phyloP scores from a whole-genome alignment of 2,329 filamentous ascomycete species.

The Fusarium guadeloupense region DNA sequence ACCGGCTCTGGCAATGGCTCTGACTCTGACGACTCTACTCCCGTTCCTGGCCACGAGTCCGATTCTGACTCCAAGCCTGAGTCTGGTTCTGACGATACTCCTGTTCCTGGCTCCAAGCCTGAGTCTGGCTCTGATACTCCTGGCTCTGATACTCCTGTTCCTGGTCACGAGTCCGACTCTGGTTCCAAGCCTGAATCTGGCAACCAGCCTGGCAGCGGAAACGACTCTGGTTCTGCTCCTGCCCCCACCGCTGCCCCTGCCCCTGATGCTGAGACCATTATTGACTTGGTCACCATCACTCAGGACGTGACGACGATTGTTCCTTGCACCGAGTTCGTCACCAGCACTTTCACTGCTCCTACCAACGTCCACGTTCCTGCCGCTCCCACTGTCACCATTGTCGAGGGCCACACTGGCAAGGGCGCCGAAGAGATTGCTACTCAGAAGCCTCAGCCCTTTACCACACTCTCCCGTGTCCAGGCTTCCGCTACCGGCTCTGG shows the following conservation, averaged over 20 bases:
- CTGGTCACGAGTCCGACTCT: no score
- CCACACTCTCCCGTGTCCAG: slow-evolving; percentile 23
- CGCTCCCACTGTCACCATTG: slow-evolving; percentile 30
- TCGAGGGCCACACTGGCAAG: slow-evolving; percentile 18
- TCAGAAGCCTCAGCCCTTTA: slow-evolving; percentile 15
- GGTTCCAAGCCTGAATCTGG: slow-evolving; percentile 1
- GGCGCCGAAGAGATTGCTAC: slow-evolving; percentile 4
- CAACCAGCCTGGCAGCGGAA: not conserved
- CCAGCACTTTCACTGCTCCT: slow-evolving; percentile 36
- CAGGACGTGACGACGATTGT: slow-evolving; percentile 39
- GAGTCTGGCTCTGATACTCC: not conserved
- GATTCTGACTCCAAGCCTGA: not conserved
- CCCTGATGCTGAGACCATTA: slow-evolving; percentile 15
- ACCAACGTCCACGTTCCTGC: slow-evolving; percentile 16
- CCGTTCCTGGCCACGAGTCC: not conserved
- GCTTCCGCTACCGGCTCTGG: slow-evolving; percentile 23
- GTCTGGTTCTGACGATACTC: not conserved
- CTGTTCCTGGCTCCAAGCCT: not conserved
- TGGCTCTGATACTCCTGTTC: no score
- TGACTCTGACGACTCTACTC: not conserved
- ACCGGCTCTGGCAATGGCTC: not conserved
- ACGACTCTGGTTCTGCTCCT: slow-evolving; percentile 3
- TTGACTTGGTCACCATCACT: slow-evolving; percentile 35
- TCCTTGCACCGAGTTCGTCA: slow-evolving; percentile 38
- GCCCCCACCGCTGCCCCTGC: slow-evolving; percentile 16